Conservation (phyloP, 2,329 filamentous ascomycete genomes). For the Verticillium isaacii region DNA sequence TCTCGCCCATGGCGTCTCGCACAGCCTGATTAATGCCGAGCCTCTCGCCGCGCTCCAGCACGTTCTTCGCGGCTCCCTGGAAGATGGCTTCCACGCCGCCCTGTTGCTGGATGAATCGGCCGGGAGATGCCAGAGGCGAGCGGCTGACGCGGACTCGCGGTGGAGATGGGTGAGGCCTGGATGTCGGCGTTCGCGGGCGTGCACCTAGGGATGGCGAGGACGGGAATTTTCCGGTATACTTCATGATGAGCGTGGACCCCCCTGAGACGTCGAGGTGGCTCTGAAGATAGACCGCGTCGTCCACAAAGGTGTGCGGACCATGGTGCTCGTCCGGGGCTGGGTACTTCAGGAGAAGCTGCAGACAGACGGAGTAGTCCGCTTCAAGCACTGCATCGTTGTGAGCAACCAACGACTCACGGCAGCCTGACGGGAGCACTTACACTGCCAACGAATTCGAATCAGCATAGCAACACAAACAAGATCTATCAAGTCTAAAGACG, state of each 20-base stretch:
- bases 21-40: constrained; percentile 77
- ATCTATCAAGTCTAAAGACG: constrained; percentile 75
- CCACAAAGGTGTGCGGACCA: constrained; percentile 73
- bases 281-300: constrained; percentile 74
- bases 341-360: constrained; percentile 81
- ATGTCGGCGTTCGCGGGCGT: constrained; percentile 14
- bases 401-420: constrained; percentile 9
- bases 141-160: constrained; percentile 34
- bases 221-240: constrained; percentile 61
- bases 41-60: constrained; percentile 68
- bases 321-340: constrained; percentile 59
- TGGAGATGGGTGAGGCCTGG: constrained; percentile 24
- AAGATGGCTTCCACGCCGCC: constrained; percentile 65
- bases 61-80: constrained; percentile 70
- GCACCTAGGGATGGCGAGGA: constrained; percentile 16
- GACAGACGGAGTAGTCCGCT: constrained; percentile 80
- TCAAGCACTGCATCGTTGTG: constrained; percentile 59
- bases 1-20: constrained; percentile 75
- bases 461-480: constrained; percentile 94
- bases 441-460: constrained; percentile 82
- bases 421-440: constrained; percentile 44
- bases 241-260: constrained; percentile 61
- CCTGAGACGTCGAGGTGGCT: constrained; percentile 59
- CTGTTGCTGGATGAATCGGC: constrained; percentile 48
- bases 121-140: constrained; percentile 42